Conservation (phyloP, 2,329 filamentous ascomycete species). For the Microdochium trichocladiopsis region DNA sequence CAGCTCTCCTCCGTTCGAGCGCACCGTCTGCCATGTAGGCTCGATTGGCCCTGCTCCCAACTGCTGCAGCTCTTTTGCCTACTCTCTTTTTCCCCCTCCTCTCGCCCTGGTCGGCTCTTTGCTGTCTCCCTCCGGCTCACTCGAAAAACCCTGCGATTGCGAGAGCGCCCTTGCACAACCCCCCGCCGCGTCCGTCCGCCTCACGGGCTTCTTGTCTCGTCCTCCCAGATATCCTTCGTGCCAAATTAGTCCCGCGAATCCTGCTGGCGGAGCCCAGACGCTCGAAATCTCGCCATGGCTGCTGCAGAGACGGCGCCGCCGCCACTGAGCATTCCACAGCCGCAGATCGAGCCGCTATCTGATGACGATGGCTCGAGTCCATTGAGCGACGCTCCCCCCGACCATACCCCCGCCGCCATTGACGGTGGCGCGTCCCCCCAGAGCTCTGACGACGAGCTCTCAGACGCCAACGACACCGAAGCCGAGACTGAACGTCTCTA, state of each 20-base stretch:
- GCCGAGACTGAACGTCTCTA: constrained; percentile 93
- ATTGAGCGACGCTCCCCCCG: constrained; percentile 77
- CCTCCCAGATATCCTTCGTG: not conserved
- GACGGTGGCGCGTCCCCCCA: constrained; percentile 14
- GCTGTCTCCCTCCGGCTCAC: not conserved
- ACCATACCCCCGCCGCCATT: constrained; percentile 21
- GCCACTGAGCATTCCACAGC: constrained; percentile 40
- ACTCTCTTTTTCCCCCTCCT: not conserved
- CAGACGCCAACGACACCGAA: constrained; percentile 64
- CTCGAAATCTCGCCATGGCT: constrained; percentile 34
- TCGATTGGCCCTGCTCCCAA: not conserved
- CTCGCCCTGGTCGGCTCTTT: not conserved
- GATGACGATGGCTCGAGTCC: constrained; percentile 75
- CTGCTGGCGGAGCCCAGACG: constrained; percentile 1
- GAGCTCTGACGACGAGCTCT: constrained; percentile 45
- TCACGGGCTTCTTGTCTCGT: not conserved
- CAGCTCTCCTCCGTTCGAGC: not conserved
- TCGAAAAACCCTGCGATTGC: not conserved
- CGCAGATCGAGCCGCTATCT: constrained; percentile 37
- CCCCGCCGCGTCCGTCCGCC: not conserved
- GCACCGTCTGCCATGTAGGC: not conserved
- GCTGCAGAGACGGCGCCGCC: constrained; percentile 40
- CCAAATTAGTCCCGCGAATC: not conserved
- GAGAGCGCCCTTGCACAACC: not conserved
- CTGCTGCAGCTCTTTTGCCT: not conserved